These are phyloP conservation scores for Larix sibirica DNA, from an alignment of 83 land plant genomes.

Conservation along the genomic window DNA sequence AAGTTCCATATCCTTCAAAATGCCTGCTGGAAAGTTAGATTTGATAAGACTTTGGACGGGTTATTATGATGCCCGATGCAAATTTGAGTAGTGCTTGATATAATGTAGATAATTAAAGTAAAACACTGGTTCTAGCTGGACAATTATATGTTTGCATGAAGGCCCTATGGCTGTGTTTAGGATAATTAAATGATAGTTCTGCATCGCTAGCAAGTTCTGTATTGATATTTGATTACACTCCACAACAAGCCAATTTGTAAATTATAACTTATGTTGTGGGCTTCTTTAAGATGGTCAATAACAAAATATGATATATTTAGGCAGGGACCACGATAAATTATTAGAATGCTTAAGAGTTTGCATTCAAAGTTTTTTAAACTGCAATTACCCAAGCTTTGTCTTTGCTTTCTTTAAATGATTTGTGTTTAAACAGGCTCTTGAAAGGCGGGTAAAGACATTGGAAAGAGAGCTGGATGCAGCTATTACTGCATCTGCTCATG, in stretches of 20 bases:
- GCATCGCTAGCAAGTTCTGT: not conserved
- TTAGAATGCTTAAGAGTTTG: not conserved
- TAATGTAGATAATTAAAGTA: not conserved
- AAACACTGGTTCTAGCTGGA: not conserved
- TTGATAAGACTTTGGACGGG: not conserved
- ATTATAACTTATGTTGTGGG: not conserved
- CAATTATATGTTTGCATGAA: not conserved
- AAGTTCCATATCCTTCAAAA: not conserved
- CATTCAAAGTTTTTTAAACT: not conserved
- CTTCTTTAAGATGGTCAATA: not conserved
- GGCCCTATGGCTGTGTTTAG: not conserved
- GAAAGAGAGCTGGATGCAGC: conserved; percentile 94
- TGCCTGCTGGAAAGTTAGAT: not conserved
- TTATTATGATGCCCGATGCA: not conserved
- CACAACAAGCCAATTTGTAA: not conserved
- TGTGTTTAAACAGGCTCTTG: conserved; percentile 66
- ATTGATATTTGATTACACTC: not conserved
- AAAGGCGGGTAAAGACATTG: conserved; percentile 77
- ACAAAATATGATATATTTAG: not conserved
- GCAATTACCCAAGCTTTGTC: not conserved
- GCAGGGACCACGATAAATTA: not conserved
- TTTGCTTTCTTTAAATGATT: not conserved
- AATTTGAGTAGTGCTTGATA: not conserved
- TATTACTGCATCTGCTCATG: conserved; percentile 83
- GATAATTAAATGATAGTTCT: not conserved